Evolutionary conservation across 1,284 basidiomycete species (phyloP), one percentile per base, ranked within the genome.

Genomic region (Trametes polyzona): DNA sequence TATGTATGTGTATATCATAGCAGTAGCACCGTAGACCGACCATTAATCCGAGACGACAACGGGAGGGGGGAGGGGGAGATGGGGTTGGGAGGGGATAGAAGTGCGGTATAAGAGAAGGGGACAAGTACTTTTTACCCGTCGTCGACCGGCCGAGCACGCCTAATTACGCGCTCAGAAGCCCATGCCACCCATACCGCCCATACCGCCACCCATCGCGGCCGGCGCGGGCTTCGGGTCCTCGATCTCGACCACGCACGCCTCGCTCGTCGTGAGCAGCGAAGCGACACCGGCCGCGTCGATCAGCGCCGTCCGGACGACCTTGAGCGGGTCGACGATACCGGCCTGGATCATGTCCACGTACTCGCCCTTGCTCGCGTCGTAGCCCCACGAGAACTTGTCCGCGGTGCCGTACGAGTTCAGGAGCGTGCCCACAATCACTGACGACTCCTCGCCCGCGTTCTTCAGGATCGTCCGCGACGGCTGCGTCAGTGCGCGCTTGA

Each of bases 391-490:
- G 74, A 96, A 96, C 72, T 90, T 83, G 69, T 88, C 88, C 7
- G 77, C 67, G 1, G 70, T 58, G 12, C 83, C 87, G 69, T 92
- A 90, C 70, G 88, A 80, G 63, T 82, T 78, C 41, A 94, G 74
- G 4, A 97, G 81, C 21, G 86, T 89, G 44, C 96, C 96, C 47
- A 98, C 93, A 56, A 98, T 93, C 49, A 99, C 95, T 57, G 87
- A 88, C 2, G 93, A 84, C 76, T 98, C 96, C 77, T 98, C 95
- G 47, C 96, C 96, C 7, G 96, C 96, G 73, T 99, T 98, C 73
- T 85, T 85, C 62, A 96, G 84, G 73, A 99, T 99, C 16, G 92
- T 93, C 57, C 95, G 90, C 17, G 91, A 83, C 10, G 93, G 93
- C 63, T 89, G 83, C 36, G 88, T 88, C 56, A 99, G 78, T 23